Conservation (phyloP, 768 basidiomycete genomes). For the Lactarius evosmus region DNA sequence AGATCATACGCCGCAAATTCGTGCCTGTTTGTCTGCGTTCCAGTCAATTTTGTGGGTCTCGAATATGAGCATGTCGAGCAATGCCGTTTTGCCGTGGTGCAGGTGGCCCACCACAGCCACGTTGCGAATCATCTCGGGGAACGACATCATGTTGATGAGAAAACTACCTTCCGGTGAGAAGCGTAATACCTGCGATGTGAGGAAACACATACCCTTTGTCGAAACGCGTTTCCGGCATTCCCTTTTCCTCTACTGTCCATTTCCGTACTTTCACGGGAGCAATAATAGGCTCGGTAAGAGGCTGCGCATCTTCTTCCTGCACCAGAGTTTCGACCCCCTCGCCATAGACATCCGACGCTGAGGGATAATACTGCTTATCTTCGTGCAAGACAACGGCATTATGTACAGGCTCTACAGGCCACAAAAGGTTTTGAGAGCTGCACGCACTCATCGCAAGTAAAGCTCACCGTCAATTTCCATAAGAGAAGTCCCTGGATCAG, state of each 20-base stretch:
- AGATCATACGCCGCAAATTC: background rate
- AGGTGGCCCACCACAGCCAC: conserved; percentile 95
- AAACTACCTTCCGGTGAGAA: conserved; percentile 54
- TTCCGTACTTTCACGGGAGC: conserved; percentile 92
- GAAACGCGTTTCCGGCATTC: conserved; percentile 94
- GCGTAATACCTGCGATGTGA: background rate
- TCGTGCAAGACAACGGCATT: conserved; percentile 90
- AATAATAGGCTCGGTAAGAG: conserved; percentile 90
- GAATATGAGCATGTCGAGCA: conserved; percentile 96
- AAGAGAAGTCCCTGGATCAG: conserved; percentile 54
- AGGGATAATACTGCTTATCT: conserved; percentile 97
- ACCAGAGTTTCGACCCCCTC: conserved; percentile 93
- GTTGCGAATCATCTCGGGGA: conserved; percentile 94
- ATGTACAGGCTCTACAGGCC: conserved; percentile 68
- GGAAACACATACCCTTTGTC: conserved; percentile 77
- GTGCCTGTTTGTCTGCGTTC: conserved; percentile 81
- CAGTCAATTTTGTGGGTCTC: conserved; percentile 95
- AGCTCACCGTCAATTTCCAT: conserved; percentile 83
- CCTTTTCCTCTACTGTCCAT: conserved; percentile 95
- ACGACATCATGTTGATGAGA: conserved; percentile 83
- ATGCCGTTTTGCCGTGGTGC: conserved; percentile 95
- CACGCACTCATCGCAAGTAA: background rate
- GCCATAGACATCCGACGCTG: conserved; percentile 89
- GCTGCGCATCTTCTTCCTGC: conserved; percentile 97
- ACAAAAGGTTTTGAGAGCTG: conserved; percentile 12